phyloP scores from a whole-genome alignment of 176 grass and related monocot species.

The Triticum urartu region DNA sequence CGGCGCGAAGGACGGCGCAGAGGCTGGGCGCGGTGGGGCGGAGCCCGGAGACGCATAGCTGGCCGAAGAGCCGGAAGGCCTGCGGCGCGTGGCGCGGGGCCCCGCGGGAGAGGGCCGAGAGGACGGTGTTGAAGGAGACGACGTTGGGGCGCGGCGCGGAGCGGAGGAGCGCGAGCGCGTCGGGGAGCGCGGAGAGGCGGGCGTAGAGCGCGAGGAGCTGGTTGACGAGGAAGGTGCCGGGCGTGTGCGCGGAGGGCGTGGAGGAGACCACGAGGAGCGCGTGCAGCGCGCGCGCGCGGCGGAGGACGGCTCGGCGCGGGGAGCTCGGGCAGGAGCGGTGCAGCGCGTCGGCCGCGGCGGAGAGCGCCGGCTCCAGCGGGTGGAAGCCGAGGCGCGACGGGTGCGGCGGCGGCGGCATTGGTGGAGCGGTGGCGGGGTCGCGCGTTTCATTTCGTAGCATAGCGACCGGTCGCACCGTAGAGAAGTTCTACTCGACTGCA shows the following conservation, averaged over 20 bases:
- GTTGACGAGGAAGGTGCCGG: slow-evolving; percentile 62
- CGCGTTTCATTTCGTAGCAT: not conserved
- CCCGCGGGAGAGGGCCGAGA: slow-evolving; percentile 48
- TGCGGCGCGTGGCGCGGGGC: slow-evolving; percentile 17
- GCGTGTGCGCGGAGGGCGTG: slow-evolving; percentile 21
- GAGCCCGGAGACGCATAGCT: slow-evolving; percentile 38
- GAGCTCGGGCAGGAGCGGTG: slow-evolving; percentile 31
- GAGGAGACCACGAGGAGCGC: slow-evolving; percentile 61
- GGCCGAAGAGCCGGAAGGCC: slow-evolving; percentile 49
- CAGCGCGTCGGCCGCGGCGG: slow-evolving; percentile 48
- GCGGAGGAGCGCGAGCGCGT: slow-evolving; percentile 70
- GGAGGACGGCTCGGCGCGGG: slow-evolving; percentile 35
- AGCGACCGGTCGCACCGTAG: not conserved
- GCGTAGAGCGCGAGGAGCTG: slow-evolving; percentile 74
- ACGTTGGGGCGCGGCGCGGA: slow-evolving; percentile 48
- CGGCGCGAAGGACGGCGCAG: slow-evolving; percentile 55
- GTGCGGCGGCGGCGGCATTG: slow-evolving; percentile 26
- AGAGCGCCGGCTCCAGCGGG: slow-evolving; percentile 48
- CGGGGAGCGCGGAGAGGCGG: slow-evolving; percentile 43
- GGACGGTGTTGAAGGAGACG: slow-evolving; percentile 81
- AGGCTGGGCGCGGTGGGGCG: slow-evolving; percentile 64
- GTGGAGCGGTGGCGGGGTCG: not conserved
- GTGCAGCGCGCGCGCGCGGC: slow-evolving; percentile 59
- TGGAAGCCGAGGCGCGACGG: slow-evolving; percentile 26
- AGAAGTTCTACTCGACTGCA: no score